These are phyloP conservation scores for Prunella vulgaris DNA, from an alignment of 257 asterid species.

Conservation along the genomic window DNA sequence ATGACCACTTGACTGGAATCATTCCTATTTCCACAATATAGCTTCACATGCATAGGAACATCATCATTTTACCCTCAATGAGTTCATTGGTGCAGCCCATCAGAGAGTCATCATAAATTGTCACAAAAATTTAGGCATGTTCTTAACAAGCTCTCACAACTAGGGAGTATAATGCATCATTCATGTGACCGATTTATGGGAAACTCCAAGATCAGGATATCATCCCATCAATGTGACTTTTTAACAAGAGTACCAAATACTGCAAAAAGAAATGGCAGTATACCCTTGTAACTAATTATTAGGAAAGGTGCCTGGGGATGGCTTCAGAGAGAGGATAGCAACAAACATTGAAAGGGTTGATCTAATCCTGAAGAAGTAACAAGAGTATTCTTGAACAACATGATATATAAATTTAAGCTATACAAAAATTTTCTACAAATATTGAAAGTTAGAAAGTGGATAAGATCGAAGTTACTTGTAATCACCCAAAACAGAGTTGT, in stretches of 20 bases:
- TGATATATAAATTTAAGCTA: background rate
- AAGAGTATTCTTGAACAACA: background rate
- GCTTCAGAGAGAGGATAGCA: background rate
- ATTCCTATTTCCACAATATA: slow-evolving; percentile 7
- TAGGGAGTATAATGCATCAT: background rate
- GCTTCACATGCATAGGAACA: slow-evolving; percentile 10
- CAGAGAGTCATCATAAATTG: background rate
- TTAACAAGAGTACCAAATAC: background rate
- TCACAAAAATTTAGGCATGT: background rate
- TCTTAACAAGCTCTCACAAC: slow-evolving; percentile 2
- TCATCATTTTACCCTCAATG: slow-evolving; percentile 1
- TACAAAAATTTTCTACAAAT: background rate
- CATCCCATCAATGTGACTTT: slow-evolving; percentile 5
- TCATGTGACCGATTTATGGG: background rate
- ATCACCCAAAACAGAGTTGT: slow-evolving; percentile 85
- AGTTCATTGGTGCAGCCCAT: background rate
- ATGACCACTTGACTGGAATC: slow-evolving; percentile 10
- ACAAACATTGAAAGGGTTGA: slow-evolving; percentile 12
- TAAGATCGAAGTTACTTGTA: slow-evolving; percentile 56
- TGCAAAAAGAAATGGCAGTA: background rate
- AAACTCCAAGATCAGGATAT: slow-evolving; percentile 3
- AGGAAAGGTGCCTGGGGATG: background rate
- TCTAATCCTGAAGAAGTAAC: background rate
- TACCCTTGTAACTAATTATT: background rate
- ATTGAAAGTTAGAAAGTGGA: slow-evolving; percentile 21